phyloP scores from a whole-genome alignment of 140 eudicot species.

The Flaveria floridana region DNA sequence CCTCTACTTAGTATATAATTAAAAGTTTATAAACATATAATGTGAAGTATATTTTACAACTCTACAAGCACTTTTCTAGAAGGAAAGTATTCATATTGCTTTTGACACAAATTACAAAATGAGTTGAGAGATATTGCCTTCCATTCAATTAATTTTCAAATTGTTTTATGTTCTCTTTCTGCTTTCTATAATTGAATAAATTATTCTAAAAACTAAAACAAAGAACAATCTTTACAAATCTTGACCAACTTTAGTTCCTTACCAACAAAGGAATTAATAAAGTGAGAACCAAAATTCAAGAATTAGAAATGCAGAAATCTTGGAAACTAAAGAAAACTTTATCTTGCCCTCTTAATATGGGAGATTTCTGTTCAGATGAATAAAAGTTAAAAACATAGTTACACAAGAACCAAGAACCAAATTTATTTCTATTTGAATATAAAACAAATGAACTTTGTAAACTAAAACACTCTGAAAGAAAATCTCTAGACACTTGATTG shows the following conservation, averaged over 20 bases:
- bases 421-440: no score
- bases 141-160: not conserved
- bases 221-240: conserved; percentile 17
- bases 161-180: not conserved
- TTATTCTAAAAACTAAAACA: not conserved
- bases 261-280: conserved; percentile 22
- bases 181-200: not conserved
- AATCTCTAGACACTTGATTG: no score
- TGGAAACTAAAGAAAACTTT: conserved; percentile 6
- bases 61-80: conserved; percentile 4
- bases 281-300: not conserved
- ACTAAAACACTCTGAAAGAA: no score
- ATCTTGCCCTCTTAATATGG: not conserved
- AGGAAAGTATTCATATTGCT: conserved; percentile 8
- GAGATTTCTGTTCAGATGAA: not conserved
- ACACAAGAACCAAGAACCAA: no score
- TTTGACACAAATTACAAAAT: not conserved
- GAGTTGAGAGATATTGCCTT: not conserved
- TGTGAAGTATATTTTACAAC: not conserved
- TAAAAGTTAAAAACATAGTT: no score
- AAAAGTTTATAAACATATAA: no score
- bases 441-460: no score
- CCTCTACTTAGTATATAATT: not conserved
- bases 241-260: conserved; percentile 32
- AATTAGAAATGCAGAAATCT: not conserved